A percentile compares a stretch with the other conserved stretches of the same genome.
phyloP scores from a whole-genome alignment of 2,329 filamentous ascomycete species.

The Fusarium albosuccineum region DNA sequence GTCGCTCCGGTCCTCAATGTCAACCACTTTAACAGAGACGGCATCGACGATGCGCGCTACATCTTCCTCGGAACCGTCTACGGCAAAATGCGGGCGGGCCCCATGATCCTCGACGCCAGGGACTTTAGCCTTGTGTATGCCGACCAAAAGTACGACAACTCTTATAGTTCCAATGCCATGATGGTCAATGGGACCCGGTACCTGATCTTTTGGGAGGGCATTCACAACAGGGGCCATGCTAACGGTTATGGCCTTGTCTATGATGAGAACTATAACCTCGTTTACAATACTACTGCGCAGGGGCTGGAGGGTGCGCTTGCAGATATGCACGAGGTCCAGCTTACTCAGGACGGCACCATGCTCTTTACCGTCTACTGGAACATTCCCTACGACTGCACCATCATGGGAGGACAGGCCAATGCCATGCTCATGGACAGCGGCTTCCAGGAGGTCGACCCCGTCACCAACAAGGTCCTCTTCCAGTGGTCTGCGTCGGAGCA shows the following conservation, averaged over 20 bases:
- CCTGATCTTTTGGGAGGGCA: slow-evolving; percentile 54
- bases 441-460: slow-evolving; percentile 56
- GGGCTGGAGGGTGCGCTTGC: slow-evolving; percentile 50
- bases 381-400: slow-evolving; percentile 47
- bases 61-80: slow-evolving; percentile 51
- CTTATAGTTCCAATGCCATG: slow-evolving; percentile 47
- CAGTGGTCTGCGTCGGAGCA: slow-evolving; percentile 53
- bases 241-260: slow-evolving; percentile 50
- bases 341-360: slow-evolving; percentile 57
- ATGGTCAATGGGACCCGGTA: slow-evolving; percentile 48
- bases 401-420: slow-evolving; percentile 49
- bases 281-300: slow-evolving; percentile 54
- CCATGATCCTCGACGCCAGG: slow-evolving; percentile 52
- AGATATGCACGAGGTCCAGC: slow-evolving; percentile 59
- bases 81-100: slow-evolving; percentile 43
- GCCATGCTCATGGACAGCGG: slow-evolving; percentile 52
- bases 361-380: slow-evolving; percentile 58
- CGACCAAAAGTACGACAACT: slow-evolving; percentile 49
- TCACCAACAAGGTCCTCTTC: slow-evolving; percentile 54
- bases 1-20: slow-evolving; percentile 53
- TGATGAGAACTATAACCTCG: slow-evolving; percentile 53
- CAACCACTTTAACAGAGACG: slow-evolving; percentile 46
- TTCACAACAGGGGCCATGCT: slow-evolving; percentile 44
- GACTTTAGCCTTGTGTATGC: slow-evolving; percentile 56
- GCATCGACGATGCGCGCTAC: slow-evolving; percentile 47